Evolutionary conservation across 148 eudicot species (phyloP), one percentile per base, ranked within the genome.

Genomic region (Vaccinium corymbosum): DNA sequence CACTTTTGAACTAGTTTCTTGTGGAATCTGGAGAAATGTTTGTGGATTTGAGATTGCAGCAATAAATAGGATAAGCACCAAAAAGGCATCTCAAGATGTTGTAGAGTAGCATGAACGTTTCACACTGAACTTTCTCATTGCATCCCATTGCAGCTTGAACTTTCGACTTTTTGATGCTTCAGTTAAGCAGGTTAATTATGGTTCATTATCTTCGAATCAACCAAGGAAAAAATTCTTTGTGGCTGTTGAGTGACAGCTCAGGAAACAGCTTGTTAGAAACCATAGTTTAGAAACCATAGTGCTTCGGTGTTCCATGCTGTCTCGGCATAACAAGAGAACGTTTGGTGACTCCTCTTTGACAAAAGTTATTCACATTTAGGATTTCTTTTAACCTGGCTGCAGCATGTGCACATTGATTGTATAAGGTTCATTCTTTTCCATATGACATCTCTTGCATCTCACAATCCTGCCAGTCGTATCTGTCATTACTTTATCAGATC

Each of bases 351-450:
- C 9, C 55, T 2, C 49, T 59, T 42, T 12, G 20, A 59, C 52
- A 15, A 51, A 79, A 80, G 70, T 35, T 56, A 29, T 79, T 32
- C 29, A 79, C 48, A 12, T 80, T n/a, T 80, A 46, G 74, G 19
- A 12, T 20, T 38, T 11, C 2, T 42, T 46, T 20, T 78, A 52
- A 52, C 35, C 11, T 1, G 7, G 4, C 3, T 79, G 22, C 50
- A 17, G 50, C 19, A 32, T 32, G 35, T 78, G 27, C 61, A 20
- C 20, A 22, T n/a, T 20, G 35, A 52, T 57, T 35, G 16, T 13
- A 79, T 56, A 35, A 17, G 62, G 50, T 79, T 15, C 68, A 56
- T 80, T 22, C 12, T 57, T 29, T 59, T 80, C 71, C 52, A 35
- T 38, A 59, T 9, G 35, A 16, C 38, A 80, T 57, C 22, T 57